Base-by-base conservation (phyloP, 2,329 filamentous ascomycete genomes). In the Elsinoe australis region DNA sequence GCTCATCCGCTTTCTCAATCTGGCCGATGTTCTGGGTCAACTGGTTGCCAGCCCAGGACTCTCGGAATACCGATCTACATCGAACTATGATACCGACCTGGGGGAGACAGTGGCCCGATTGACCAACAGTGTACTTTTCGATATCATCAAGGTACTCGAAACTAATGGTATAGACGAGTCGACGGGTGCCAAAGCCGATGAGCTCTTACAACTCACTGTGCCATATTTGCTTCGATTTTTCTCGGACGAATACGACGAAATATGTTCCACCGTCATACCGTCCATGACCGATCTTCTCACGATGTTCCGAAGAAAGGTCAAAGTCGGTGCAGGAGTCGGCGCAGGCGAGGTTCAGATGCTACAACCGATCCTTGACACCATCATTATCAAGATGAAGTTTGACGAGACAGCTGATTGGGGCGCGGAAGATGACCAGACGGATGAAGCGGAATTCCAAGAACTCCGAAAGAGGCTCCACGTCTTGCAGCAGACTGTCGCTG, bases 391-490 rank as follows among this genome's bases (percentile, higher is more conserved):
- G 70, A 95, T 96, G 88, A 83, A 90, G 61, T 96, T 94, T 61
- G 92, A 98, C 59, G 90, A 95, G 62, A 95, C 90, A 4, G 85
- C 86, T 1, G 83, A 79, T 15, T 96, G 90, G 90, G 90, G 89
- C 29, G 82, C 89, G 50, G 89, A 95, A 61, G 88, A 94, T 58
- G 89, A 94, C 58, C 84, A 94, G 64, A 94, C 88, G 1, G 92
- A 96, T 58, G 92, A 98, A 67, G 92, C 90, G 19, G 92, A 98
- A 63, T 98, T 98, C 58, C 86, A 94, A 61, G 92, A 98, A 57
- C 74, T 98, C 47, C 81, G 94, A 51, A 94, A 94, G 64, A 80
- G 87, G 57, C 72, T 98, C 39, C 87, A 94, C 64, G 83, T 88
- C 32, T 72, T 98, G 33, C 92, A 98, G 64, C 94, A 95, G 70